Evolutionary conservation across 371 early-diverging fungal species (phyloP), one percentile per base, ranked within the genome.

Genomic region (Mucor mucedo): DNA sequence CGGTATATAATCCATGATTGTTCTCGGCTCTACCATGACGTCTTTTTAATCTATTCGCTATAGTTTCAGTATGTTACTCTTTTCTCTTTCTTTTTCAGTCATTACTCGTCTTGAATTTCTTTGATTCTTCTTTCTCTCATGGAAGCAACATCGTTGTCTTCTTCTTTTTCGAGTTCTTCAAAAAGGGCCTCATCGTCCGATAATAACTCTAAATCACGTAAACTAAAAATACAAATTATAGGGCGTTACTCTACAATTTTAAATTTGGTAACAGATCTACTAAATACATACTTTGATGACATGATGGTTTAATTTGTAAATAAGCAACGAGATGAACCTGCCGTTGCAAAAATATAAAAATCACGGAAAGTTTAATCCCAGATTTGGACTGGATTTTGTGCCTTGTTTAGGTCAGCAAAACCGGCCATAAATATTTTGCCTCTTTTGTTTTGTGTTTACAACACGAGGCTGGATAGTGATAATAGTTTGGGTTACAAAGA

Each of bases 1-100:
- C 92, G 9, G 83, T 81, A 75, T 93, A 96, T 0, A 84, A 70
- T n/a, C 98, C 98, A 70, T 94, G 92, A 2, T 84, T 70, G 41
- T 80, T 82, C 27, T 85, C 81, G 45, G 79, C 73, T 84, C 92
- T 82, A n/a, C 84, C 77, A 54, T 86, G 77, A 28, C 89, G 81
- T 65, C 84, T 76, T 35, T 63, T 71, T 29, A 91, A 71, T 75
- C 91, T 90, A 56, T 4, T 13, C 9, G 9, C 28, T 9, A 13
- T 29, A 30, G 6, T 13, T 35, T 30, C n/a, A 32, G 28, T 32
- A 52, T 28, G 2, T 1, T 13, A 28, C 21, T 10, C 27, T 42
- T 28, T 13, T 41, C 1, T 13, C 11, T 16, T 16, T 21, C 10
- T 49, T 33, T 21, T 35, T 8, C 35, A 35, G 8, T 21, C 52